Evolutionary conservation across 305 asterid species (phyloP), one percentile per base, ranked within the genome.

Genomic region (Caryopteris hybrid): DNA sequence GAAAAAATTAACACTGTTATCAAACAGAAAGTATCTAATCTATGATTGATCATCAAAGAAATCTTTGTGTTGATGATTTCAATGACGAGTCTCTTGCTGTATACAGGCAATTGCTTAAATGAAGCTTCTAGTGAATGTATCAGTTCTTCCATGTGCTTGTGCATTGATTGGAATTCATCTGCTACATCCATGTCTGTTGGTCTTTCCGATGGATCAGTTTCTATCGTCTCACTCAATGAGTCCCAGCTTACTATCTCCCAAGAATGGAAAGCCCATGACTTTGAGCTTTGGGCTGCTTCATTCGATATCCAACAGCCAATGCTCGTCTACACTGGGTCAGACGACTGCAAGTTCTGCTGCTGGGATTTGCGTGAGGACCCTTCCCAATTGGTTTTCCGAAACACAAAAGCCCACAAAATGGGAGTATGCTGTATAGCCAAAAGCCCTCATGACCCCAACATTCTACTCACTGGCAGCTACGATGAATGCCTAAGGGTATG

Each of bases 91-190:
- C 27, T 17, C 48, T 29, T 68, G 54, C 61, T 70, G 9, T 36
- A 62, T 72, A 61, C 80, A 94, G 97, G 85, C 59, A 68, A 46
- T 66, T 36, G 33, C 71, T 80, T 94, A 29, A 74, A 73, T 53
- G 95, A 82, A 79, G 39, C 86, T 38, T 66, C 66, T 42, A 74
- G 82, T 29, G 76, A 88, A 64, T 46, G 68, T 14, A 71, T 91
- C 54, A 91, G 96, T 80, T 82, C 96, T 12, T 83, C 96, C 60
- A 91, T 94, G 99, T 91, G 96, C 81, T 78, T 91, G 82, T 91
- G 90, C 76, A 66, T 94, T 21, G 96, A 91, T 66, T 94, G 99
- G 99, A 82, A 85, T 56, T 77, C 84, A 6, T 78, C 88, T 6
- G 85, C 89, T 11, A 76, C 90, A 68, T 89, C 96, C 72, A 62